A percentile compares a stretch with the other conserved stretches of the same genome.
Evolutionary conservation across 179 eudicot genomes (phyloP).

Genomic region (Silene coronaria): DNA sequence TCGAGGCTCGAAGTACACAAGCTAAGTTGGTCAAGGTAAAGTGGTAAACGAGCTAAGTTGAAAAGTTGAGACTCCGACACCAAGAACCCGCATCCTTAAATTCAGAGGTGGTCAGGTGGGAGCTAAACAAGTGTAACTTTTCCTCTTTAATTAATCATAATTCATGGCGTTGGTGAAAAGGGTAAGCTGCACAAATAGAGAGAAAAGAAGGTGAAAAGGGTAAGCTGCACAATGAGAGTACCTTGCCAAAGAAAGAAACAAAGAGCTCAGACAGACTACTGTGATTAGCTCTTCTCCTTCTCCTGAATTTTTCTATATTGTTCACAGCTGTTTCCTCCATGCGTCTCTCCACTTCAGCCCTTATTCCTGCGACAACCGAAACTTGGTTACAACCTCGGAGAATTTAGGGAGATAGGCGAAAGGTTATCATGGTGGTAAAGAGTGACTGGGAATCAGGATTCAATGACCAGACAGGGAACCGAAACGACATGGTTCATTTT

Average conservation of each 20-base stretch:
- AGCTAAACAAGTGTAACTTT: no score
- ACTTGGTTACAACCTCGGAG: not conserved
- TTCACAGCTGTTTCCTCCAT: constrained; percentile 56
- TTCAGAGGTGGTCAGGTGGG: no score
- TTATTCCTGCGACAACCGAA: constrained; percentile 52
- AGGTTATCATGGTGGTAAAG: no score
- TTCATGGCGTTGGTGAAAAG: not conserved
- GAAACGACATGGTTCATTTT: no score
- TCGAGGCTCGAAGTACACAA: no score
- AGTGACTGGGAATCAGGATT: no score
- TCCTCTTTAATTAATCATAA: no score
- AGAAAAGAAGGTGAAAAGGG: not conserved
- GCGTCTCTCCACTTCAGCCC: constrained; percentile 58
- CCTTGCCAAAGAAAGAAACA: constrained; percentile 70
- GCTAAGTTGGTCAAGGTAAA: no score
- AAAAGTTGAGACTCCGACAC: no score
- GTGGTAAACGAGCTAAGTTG: no score
- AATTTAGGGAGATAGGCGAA: not conserved
- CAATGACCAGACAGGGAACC: no score
- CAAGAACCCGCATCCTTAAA: no score
- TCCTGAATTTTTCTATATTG: constrained; percentile 47
- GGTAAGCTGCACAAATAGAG: not conserved
- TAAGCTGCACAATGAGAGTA: constrained; percentile 12
- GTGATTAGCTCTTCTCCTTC: constrained; percentile 40
- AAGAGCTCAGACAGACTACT: constrained; percentile 74